phyloP scores from a whole-genome alignment of 1,139 yeast species.

The Saccharomyces hybrid region DNA sequence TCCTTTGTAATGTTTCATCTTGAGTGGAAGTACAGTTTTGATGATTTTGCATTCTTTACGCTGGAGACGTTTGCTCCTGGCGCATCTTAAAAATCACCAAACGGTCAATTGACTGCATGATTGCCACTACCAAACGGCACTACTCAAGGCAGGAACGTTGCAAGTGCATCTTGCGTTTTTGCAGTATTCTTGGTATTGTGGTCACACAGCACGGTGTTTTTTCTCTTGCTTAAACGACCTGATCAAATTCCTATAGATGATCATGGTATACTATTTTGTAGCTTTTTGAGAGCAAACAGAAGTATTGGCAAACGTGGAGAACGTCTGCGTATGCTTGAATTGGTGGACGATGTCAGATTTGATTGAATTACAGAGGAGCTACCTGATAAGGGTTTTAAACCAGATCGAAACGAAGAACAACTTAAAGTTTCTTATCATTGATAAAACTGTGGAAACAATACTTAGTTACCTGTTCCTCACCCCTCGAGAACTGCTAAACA shows the following conservation, averaged over 20 bases:
- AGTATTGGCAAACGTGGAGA: not conserved
- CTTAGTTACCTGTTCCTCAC: constrained; percentile 32
- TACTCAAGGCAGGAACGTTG: not conserved
- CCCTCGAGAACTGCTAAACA: constrained; percentile 33
- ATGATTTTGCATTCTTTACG: not conserved
- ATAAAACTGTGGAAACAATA: constrained; percentile 34
- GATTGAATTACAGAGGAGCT: constrained; percentile 27
- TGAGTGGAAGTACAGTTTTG: not conserved
- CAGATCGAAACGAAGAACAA: constrained; percentile 28
- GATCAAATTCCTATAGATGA: not conserved
- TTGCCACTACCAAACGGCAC: not conserved
- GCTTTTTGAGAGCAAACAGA: not conserved
- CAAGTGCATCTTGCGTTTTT: not conserved
- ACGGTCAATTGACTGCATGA: not conserved
- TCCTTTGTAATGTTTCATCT: not conserved
- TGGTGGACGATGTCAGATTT: constrained; percentile 26
- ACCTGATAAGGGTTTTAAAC: constrained; percentile 21
- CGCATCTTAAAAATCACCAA: not conserved
- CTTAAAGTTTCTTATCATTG: constrained; percentile 38
- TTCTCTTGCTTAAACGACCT: not conserved
- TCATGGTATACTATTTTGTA: not conserved
- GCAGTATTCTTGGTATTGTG: not conserved
- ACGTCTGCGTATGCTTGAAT: not conserved
- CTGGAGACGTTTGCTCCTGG: not conserved
- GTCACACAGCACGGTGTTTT: constrained; percentile 1